Conservation (phyloP, 2,329 filamentous ascomycete genomes). For the Incumbomyces lentus region DNA sequence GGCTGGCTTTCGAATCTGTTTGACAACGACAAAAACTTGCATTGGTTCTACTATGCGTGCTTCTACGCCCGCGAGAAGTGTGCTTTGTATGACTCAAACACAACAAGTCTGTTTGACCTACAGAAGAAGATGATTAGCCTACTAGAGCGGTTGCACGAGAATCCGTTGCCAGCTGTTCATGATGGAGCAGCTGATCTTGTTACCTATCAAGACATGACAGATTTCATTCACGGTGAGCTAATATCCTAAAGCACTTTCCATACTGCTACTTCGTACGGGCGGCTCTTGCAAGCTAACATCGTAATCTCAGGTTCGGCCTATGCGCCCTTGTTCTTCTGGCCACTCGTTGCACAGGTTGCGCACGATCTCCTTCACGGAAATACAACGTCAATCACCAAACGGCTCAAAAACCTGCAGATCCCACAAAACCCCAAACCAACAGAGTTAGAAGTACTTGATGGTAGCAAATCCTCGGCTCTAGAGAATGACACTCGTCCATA, state of each 20-base stretch:
- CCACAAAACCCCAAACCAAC: slow-evolving; percentile 26
- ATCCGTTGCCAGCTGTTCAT: slow-evolving; percentile 26
- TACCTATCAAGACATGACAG: slow-evolving; percentile 40
- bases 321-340: slow-evolving; percentile 14
- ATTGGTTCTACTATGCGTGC: slow-evolving; percentile 46
- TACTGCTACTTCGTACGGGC: no score
- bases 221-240: slow-evolving; percentile 25
- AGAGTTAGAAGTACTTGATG: slow-evolving; percentile 16
- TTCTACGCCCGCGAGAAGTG: slow-evolving; percentile 41
- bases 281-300: no score
- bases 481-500: slow-evolving; percentile 2
- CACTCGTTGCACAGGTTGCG: slow-evolving; percentile 34
- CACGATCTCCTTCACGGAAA: slow-evolving; percentile 25
- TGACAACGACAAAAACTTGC: slow-evolving; percentile 46
- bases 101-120: slow-evolving; percentile 9
- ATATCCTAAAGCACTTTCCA: no score
- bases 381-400: slow-evolving; percentile 23
- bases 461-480: not conserved
- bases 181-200: slow-evolving; percentile 32
- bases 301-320: slow-evolving; percentile 7
- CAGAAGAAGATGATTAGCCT: slow-evolving; percentile 12
- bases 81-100: slow-evolving; percentile 27
- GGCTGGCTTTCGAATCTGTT: slow-evolving; percentile 40
- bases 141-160: slow-evolving; percentile 10
- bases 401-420: slow-evolving; percentile 34